Conservation (phyloP, 2,329 filamentous ascomycete genomes). For the Penicillium polonicum region DNA sequence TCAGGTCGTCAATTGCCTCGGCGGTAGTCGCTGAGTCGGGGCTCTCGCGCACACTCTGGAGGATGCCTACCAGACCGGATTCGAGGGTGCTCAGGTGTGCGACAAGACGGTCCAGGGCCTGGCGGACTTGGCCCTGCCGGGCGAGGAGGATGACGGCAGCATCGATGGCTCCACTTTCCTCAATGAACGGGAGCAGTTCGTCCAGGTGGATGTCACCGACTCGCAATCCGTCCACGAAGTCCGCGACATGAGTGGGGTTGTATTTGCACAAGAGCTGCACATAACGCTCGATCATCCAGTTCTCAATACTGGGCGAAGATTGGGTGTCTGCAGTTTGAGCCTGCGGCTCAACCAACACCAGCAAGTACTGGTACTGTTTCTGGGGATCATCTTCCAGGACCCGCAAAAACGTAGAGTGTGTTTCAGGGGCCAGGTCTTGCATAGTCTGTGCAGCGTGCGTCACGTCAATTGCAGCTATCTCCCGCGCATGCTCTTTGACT, state of each 20-base stretch:
- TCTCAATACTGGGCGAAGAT: slow-evolving; percentile 41
- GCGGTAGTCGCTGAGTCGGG: slow-evolving; percentile 59
- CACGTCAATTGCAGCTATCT: slow-evolving; percentile 68
- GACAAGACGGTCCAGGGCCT: slow-evolving; percentile 83
- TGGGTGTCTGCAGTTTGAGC: slow-evolving; percentile 38
- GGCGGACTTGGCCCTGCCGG: slow-evolving; percentile 76
- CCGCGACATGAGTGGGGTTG: slow-evolving; percentile 75
- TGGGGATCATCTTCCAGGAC: slow-evolving; percentile 61
- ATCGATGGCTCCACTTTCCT: slow-evolving; percentile 85
- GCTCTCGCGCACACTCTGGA: slow-evolving; percentile 60
- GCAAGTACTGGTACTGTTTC: slow-evolving; percentile 73
- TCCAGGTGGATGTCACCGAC: slow-evolving; percentile 77
- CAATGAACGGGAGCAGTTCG: slow-evolving; percentile 79
- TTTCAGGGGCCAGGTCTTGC: slow-evolving; percentile 58
- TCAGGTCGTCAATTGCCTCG: slow-evolving; percentile 68
- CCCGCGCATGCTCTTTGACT: slow-evolving; percentile 62
- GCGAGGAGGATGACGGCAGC: slow-evolving; percentile 89
- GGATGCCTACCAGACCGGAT: slow-evolving; percentile 70
- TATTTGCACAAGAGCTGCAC: slow-evolving; percentile 89
- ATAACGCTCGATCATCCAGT: slow-evolving; percentile 75
- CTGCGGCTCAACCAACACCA: slow-evolving; percentile 69
- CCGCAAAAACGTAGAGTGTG: slow-evolving; percentile 66
- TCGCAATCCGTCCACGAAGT: slow-evolving; percentile 76
- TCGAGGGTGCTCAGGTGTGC: slow-evolving; percentile 77
- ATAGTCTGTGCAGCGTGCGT: slow-evolving; percentile 65